phyloP scores from a whole-genome alignment of 2,329 filamentous ascomycete genomes.

The Neonectria punicea region DNA sequence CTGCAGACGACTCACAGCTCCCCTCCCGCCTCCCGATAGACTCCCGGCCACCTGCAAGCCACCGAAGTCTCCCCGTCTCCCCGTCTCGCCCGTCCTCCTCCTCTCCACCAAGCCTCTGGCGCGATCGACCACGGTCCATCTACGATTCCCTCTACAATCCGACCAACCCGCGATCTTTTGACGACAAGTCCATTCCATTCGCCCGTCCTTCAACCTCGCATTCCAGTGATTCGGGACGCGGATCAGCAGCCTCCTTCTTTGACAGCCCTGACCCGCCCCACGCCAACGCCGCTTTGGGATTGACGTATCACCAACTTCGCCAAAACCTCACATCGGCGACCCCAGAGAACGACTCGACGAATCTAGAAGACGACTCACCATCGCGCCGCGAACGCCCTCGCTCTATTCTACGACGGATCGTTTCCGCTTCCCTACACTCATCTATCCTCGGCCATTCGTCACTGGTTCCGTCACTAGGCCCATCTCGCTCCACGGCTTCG shows the following conservation, averaged over 20 bases:
- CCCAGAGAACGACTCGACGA: slow-evolving; percentile 16
- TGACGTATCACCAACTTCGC: slow-evolving; percentile 31
- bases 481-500: slow-evolving; percentile 22
- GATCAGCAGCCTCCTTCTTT: slow-evolving; percentile 24
- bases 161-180: slow-evolving; percentile 1
- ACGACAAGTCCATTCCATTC: slow-evolving; percentile 33
- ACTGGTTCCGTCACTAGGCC: slow-evolving; percentile 22
- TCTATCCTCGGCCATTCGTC: slow-evolving; percentile 27
- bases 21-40: slow-evolving; percentile 29
- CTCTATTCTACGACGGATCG: slow-evolving; percentile 22
- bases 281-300: slow-evolving; percentile 39
- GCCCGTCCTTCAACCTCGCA: slow-evolving; percentile 35
- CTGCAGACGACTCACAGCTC: slow-evolving; percentile 15
- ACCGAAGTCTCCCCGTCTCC: slow-evolving; percentile 34
- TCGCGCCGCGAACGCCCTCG: slow-evolving; percentile 17
- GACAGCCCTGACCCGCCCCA: slow-evolving; percentile 30
- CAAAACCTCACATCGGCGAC: slow-evolving; percentile 31
- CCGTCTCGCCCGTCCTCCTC: slow-evolving; percentile 24
- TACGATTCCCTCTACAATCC: slow-evolving; percentile 6
- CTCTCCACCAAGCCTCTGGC: slow-evolving; percentile 33
- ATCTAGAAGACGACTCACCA: neutral
- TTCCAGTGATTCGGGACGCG: slow-evolving; percentile 38
- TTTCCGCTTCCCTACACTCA: slow-evolving; percentile 27
- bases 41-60: slow-evolving; percentile 36
- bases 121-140: slow-evolving; percentile 36